Evolutionary conservation across 2,329 filamentous ascomycete species (phyloP).

Genomic region (Cadophora luteo-olivacea): DNA sequence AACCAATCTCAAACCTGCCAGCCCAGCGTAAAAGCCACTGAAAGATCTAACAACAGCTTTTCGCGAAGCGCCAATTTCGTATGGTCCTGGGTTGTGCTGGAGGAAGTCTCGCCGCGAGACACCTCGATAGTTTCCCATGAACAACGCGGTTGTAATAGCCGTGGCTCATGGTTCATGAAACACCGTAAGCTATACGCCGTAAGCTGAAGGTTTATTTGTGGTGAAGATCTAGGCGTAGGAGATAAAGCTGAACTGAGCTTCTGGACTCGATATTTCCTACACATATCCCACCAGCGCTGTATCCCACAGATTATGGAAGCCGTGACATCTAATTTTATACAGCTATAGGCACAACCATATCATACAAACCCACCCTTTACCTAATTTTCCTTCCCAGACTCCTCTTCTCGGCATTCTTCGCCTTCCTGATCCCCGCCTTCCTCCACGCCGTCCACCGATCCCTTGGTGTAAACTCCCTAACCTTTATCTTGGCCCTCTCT

Average conservation of each 20-base stretch:
- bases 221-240: not conserved
- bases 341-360: not conserved
- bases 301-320: not conserved
- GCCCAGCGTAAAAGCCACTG: too few relatives aligned
- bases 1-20: too few relatives aligned
- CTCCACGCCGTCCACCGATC: conserved; percentile 68
- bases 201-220: not conserved
- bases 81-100: too few relatives aligned
- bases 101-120: too few relatives aligned
- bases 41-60: too few relatives aligned
- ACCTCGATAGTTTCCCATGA: too few relatives aligned
- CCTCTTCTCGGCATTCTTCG: conserved; percentile 59
- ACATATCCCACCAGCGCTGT: not conserved
- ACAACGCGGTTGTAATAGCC: too few relatives aligned
- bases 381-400: conserved; percentile 53
- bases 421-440: conserved; percentile 58
- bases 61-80: too few relatives aligned
- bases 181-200: too few relatives aligned
- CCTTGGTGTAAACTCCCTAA: conserved; percentile 62
- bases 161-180: too few relatives aligned
- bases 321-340: conserved; percentile 3
- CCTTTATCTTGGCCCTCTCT: conserved; percentile 63
- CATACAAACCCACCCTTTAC: conserved; percentile 22
- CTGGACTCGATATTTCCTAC: not conserved
- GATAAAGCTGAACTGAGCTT: not conserved